Evolutionary conservation across 2,329 filamentous ascomycete genomes (phyloP).

Genomic region (Colletotrichum graminicola): DNA sequence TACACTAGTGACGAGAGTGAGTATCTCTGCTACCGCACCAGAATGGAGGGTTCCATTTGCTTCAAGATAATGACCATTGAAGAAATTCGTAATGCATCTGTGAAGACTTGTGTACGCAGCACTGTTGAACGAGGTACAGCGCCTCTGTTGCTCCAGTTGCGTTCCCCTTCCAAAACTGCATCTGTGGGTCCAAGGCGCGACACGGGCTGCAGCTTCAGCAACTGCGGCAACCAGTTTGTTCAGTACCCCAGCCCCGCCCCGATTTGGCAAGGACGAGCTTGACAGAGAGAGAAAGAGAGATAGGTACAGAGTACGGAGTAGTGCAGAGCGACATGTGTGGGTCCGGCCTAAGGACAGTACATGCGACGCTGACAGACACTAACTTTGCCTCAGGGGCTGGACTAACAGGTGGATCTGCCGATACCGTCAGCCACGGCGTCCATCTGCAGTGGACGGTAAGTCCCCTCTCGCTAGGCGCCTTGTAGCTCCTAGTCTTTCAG

Average conservation of each 20-base stretch:
- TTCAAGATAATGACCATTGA: neutral
- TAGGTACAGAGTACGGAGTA: too few relatives aligned
- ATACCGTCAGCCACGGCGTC: neutral
- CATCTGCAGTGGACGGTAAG: neutral
- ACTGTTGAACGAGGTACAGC: too few relatives aligned
- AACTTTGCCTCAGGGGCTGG: neutral
- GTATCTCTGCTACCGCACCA: neutral
- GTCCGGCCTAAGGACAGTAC: neutral
- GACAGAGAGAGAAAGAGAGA: neutral
- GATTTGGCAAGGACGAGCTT: conserved; percentile 25
- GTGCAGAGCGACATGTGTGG: neutral
- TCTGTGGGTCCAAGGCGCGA: conserved; percentile 17
- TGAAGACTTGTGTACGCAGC: neutral
- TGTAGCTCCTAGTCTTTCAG: neutral
- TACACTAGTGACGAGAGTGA: neutral
- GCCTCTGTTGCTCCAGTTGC: too few relatives aligned
- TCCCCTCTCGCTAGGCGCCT: neutral
- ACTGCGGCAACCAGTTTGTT: conserved; percentile 21
- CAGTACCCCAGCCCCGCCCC: conserved; percentile 7
- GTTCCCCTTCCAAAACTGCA: too few relatives aligned
- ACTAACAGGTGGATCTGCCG: neutral
- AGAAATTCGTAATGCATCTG: neutral
- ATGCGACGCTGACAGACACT: conserved; percentile 13
- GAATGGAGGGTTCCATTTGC: neutral
- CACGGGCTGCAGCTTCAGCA: conserved; percentile 31